Evolutionary conservation across 306 rosid genomes (phyloP).

Genomic region (Quercus cerris): DNA sequence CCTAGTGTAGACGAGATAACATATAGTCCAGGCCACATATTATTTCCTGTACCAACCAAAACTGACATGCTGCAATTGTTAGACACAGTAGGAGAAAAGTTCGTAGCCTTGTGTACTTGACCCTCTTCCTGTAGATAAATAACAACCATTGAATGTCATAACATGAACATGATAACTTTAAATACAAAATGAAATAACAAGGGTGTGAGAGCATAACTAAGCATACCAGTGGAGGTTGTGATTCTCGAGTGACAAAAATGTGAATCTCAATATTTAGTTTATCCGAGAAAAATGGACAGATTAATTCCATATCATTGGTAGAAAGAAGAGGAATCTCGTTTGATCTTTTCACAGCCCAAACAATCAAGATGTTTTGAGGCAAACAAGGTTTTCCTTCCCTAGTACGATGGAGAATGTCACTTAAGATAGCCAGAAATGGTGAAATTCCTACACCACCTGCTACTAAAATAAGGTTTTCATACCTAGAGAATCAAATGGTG

Average conservation of each 20-base stretch:
- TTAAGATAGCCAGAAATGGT: constrained; percentile 86
- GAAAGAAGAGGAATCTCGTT: constrained; percentile 80
- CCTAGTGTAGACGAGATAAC: constrained; percentile 61
- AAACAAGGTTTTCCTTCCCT: constrained; percentile 69
- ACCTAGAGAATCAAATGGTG: constrained; percentile 46
- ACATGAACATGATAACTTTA: not conserved
- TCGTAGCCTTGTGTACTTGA: constrained; percentile 26
- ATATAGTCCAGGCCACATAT: constrained; percentile 74
- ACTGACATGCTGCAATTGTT: constrained; percentile 53
- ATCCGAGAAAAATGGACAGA: constrained; percentile 53
- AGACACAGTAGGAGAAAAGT: constrained; percentile 39
- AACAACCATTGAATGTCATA: constrained; percentile 17
- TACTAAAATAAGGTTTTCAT: constrained; percentile 77
- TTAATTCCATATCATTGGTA: constrained; percentile 57
- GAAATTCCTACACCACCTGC: constrained; percentile 98
- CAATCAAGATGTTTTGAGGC: constrained; percentile 56
- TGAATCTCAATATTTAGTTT: constrained; percentile 53
- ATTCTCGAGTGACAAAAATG: constrained; percentile 76
- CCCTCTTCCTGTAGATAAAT: constrained; percentile 69
- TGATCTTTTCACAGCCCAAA: constrained; percentile 90
- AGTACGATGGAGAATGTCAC: constrained; percentile 76
- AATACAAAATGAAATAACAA: not conserved
- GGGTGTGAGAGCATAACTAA: constrained; percentile 10
- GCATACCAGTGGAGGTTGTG: constrained; percentile 77
- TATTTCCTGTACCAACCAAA: constrained; percentile 84